Evolutionary conservation across 129 eudicot genomes (phyloP).

Genomic region (Ambrosia artemisiifolia): DNA sequence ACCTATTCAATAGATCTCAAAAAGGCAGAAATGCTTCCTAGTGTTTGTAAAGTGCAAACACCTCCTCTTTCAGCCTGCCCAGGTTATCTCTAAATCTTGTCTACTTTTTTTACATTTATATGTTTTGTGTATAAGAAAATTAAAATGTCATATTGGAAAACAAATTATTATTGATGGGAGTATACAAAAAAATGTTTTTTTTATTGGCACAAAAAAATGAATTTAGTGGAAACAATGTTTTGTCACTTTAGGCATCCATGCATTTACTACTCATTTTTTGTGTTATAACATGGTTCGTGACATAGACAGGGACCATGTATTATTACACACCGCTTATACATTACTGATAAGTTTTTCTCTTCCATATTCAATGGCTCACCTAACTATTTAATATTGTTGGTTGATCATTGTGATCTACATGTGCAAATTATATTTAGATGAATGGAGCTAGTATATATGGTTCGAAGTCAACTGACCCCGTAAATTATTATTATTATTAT

Average conservation of each 20-base stretch:
- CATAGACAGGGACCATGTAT: background rate
- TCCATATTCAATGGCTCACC: slow-evolving; percentile 6
- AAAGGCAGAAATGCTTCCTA: slow-evolving; percentile 39
- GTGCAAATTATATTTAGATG: slow-evolving; percentile 3
- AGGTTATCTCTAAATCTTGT: slow-evolving; percentile 21
- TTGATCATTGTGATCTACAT: slow-evolving; percentile 13
- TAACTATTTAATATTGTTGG: background rate
- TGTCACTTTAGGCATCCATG: background rate
- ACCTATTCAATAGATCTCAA: slow-evolving; percentile 24
- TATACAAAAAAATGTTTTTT: background rate
- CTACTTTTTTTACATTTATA: background rate
- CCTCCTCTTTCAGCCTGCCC: slow-evolving; percentile 38
- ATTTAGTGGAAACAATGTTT: background rate
- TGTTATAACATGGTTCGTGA: background rate
- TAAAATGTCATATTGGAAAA: background rate
- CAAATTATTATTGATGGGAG: background rate
- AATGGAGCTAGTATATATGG: too few species aligned
- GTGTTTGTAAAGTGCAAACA: slow-evolving; percentile 29
- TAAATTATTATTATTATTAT: too few species aligned
- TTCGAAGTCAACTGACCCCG: too few species aligned
- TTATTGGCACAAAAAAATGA: background rate
- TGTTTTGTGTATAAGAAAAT: background rate
- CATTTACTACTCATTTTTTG: background rate
- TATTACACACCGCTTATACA: background rate
- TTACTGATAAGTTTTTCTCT: background rate